These are phyloP conservation scores for Plasmodium vivax DNA, from an alignment of 169 alveolate species.

Conservation along the genomic window DNA sequence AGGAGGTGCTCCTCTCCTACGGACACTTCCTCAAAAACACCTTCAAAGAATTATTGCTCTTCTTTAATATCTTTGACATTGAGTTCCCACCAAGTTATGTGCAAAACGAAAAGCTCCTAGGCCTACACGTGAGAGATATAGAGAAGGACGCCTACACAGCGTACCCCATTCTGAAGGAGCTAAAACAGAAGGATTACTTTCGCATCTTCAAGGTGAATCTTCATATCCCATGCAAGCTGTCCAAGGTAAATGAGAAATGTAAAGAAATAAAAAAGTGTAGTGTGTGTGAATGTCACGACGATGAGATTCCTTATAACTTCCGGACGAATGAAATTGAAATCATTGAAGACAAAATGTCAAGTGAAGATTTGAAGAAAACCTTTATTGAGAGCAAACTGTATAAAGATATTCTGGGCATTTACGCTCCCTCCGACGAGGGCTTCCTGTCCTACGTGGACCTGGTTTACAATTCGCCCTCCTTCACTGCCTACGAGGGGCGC, in stretches of 20 bases:
- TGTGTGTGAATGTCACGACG: slow-evolving; percentile 62
- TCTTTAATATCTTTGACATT: slow-evolving; percentile 34
- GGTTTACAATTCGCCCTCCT: slow-evolving; percentile 49
- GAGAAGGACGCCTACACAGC: slow-evolving; percentile 41
- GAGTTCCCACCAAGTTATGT: slow-evolving; percentile 17
- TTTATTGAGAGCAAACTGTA: slow-evolving; percentile 52
- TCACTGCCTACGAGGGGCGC: slow-evolving; percentile 43
- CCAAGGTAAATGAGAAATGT: slow-evolving; percentile 30
- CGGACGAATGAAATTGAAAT: slow-evolving; percentile 57
- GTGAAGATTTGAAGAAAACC: slow-evolving; percentile 58
- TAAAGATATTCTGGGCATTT: slow-evolving; percentile 46
- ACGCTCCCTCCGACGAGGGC: slow-evolving; percentile 44
- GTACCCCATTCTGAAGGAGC: slow-evolving; percentile 23
- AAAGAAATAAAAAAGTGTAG: slow-evolving; percentile 55
- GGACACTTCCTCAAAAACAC: background rate
- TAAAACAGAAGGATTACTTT: slow-evolving; percentile 61
- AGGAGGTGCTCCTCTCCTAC: background rate
- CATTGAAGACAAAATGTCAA: slow-evolving; percentile 16
- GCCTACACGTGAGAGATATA: slow-evolving; percentile 30
- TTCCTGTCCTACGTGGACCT: slow-evolving; percentile 47
- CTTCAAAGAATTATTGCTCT: slow-evolving; percentile 29
- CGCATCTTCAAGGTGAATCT: slow-evolving; percentile 41
- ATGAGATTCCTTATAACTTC: slow-evolving; percentile 48
- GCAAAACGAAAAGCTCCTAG: slow-evolving; percentile 12
- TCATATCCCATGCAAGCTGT: slow-evolving; percentile 27